Conservation (phyloP, 2,329 filamentous ascomycete genomes). For the Fusarium concolor region DNA sequence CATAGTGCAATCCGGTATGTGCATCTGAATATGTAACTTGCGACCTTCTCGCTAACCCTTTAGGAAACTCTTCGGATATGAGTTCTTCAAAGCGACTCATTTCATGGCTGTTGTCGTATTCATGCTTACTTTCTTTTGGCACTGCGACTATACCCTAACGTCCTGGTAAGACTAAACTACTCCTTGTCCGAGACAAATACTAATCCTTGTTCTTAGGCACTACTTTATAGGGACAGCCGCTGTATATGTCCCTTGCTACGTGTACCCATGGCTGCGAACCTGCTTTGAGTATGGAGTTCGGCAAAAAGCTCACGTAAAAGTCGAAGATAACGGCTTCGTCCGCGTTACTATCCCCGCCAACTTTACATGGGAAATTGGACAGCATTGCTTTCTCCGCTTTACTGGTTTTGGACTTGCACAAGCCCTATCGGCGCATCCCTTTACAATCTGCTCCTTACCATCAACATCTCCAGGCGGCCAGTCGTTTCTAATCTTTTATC, state of each 20-base stretch:
- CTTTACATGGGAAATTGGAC: neutral
- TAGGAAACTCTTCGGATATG: neutral
- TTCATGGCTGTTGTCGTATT: neutral
- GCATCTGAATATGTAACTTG: accelerated
- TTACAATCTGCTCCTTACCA: neutral
- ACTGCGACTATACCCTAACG: neutral
- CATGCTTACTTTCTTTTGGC: neutral
- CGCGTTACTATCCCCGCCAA: neutral
- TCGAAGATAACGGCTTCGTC: neutral
- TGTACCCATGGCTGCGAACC: neutral
- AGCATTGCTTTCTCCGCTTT: neutral
- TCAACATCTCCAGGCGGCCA: accelerated
- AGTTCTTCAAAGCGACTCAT: constrained; percentile 1
- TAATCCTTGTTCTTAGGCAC: neutral
- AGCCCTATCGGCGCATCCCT: neutral
- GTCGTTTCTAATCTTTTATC: neutral
- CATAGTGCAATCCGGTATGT: neutral
- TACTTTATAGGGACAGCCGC: neutral
- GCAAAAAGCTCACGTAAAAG: neutral
- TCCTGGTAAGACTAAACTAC: neutral
- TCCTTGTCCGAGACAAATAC: accelerated
- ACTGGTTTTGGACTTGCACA: neutral
- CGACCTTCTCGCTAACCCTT: accelerated
- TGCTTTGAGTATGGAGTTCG: neutral
- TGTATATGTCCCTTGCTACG: neutral